Percentiles rank a stretch among this genome's conserved stretches.
Evolutionary conservation across 306 rosid genomes (phyloP).

Genomic region (Quercus alba): DNA sequence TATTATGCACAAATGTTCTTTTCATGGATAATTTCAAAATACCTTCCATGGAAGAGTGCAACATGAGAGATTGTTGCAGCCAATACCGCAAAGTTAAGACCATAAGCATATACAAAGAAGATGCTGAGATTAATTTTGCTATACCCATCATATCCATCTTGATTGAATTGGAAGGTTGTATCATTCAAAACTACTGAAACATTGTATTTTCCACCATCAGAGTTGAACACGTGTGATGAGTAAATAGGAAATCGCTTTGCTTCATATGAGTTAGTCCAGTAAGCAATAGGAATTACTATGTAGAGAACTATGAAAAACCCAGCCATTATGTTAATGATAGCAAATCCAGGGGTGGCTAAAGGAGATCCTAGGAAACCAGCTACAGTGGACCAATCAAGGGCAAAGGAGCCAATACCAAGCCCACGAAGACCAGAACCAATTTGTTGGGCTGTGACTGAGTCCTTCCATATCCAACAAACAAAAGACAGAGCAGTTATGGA

Average conservation of each 20-base stretch:
- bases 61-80: conserved; percentile 77
- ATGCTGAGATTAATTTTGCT: conserved; percentile 70
- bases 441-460: conserved; percentile 79
- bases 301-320: conserved; percentile 52
- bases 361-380: conserved; percentile 75
- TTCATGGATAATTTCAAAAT: neutral
- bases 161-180: conserved; percentile 44
- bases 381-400: conserved; percentile 78
- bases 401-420: conserved; percentile 77
- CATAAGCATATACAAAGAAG: conserved; percentile 60
- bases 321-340: conserved; percentile 43
- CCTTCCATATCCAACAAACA: conserved; percentile 70
- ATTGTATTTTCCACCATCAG: conserved; percentile 47
- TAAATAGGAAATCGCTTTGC: conserved; percentile 77
- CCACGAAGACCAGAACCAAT: conserved; percentile 72
- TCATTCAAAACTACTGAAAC: conserved; percentile 45
- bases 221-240: conserved; percentile 60
- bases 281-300: conserved; percentile 50
- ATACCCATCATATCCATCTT: conserved; percentile 42
- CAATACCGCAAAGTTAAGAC: conserved; percentile 66
- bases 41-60: conserved; percentile 84
- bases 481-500: conserved; percentile 52
- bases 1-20: neutral
- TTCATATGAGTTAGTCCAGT: conserved; percentile 60
- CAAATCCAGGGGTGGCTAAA: conserved; percentile 67